Conservation (phyloP, 805 yeast species). For the Saccharomyces paradoxus region DNA sequence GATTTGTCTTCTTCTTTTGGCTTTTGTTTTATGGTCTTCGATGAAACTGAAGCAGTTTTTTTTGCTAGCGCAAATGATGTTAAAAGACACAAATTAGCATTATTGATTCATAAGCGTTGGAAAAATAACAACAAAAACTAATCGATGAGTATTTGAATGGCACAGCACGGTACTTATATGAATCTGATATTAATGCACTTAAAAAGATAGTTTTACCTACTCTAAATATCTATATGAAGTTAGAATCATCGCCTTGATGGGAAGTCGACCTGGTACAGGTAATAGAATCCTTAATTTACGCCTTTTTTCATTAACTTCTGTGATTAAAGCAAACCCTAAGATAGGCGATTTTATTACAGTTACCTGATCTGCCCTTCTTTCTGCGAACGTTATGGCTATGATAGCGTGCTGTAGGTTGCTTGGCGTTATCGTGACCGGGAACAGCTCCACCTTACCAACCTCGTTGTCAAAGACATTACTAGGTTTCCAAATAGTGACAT, state of each 20-base stretch:
- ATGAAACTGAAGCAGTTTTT: neutral
- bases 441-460: slow-evolving; percentile 24
- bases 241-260: slow-evolving; percentile 61
- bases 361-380: slow-evolving; percentile 39
- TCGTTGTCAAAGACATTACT: slow-evolving; percentile 14
- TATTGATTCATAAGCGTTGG: neutral
- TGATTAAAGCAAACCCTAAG: slow-evolving; percentile 66
- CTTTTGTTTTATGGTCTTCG: neutral
- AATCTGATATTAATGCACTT: neutral
- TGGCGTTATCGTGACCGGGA: slow-evolving; percentile 38
- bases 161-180: neutral
- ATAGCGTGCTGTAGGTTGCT: slow-evolving; percentile 66
- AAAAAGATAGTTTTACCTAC: slow-evolving; percentile 25
- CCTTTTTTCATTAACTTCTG: slow-evolving; percentile 67
- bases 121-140: neutral
- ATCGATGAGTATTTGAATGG: neutral
- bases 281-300: slow-evolving; percentile 60
- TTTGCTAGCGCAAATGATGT: slow-evolving; percentile 1
- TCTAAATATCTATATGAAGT: slow-evolving; percentile 81
- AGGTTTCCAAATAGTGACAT: slow-evolving; percentile 57
- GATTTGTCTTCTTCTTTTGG: neutral
- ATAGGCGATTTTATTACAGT: slow-evolving; percentile 49
- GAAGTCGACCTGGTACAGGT: slow-evolving; percentile 84
- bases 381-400: slow-evolving; percentile 53
- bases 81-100: neutral